Base-by-base conservation (phyloP, 1,284 basidiomycete genomes). In the Pseudozyma pruni region DNA sequence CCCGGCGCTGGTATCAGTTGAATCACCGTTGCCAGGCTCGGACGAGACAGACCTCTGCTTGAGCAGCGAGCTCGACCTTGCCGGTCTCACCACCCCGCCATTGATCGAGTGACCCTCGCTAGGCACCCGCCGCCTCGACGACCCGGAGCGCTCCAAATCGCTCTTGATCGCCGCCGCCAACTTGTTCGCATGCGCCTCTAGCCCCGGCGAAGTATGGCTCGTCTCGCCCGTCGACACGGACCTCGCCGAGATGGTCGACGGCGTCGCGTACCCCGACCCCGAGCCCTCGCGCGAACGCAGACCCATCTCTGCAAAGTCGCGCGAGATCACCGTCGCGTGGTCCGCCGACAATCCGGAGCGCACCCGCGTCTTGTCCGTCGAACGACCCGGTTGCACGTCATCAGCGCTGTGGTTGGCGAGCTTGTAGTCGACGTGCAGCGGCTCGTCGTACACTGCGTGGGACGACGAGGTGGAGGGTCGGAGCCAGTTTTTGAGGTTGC, bases 201-300 rank as follows among this genome's bases (percentile, higher is more conserved):
- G 42, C 2, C 35, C 51, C 4, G 59, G 50, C 2, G 47, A 49
- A 10, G 60, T 52, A 20, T 58, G 47, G 23, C 56, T 59, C 8
- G 67, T 70, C 29, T 70, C 67, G 6, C 56, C 56, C 8, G 67
- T 70, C 8, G 67, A 70, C 1, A 47, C 38, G 9, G 67, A 64
- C 1, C 52, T 14, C 0, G 67, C 60, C 17, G 60, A 63, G 32
- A 56, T 42, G 13, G 55, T 70, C 6, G 56, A 56, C 1, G 67
- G 60, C 8, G 67, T 63, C 1, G 60, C 60, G 35, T 51, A 59
- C 7, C 60, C 67, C 6, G 60, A 56, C 0, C 67, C 60, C 1
- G 60, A 63, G 8, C 32, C 67, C 19, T 55, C 45, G 3, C 59
- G n/a, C 2, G 60, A 51, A 0, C 13, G 51, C 1, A 47, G 40